These are phyloP conservation scores for Anacardium occidentale DNA, from an alignment of 345 rosid genomes.

Conservation along the genomic window DNA sequence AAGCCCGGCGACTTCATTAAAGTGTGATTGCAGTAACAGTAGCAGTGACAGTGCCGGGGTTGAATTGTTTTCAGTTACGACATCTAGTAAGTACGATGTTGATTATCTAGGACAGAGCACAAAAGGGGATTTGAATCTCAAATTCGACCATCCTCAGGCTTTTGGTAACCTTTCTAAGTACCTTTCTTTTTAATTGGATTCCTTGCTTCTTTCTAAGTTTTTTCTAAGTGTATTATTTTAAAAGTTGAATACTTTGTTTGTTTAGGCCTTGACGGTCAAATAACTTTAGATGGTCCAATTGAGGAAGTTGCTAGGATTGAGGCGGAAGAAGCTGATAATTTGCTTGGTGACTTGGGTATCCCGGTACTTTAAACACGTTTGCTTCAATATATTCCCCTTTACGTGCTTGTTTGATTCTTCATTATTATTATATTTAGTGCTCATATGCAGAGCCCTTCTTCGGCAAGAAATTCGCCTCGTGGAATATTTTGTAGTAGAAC, in stretches of 20 bases:
- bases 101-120: constrained; percentile 96
- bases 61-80: constrained; percentile 67
- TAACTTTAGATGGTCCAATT: constrained; percentile 76
- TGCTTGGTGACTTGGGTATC: constrained; percentile 74
- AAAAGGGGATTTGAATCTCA: constrained; percentile 89
- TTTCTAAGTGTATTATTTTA: too few species aligned
- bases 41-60: constrained; percentile 32
- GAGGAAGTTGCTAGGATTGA: constrained; percentile 81
- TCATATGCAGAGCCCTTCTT: constrained; percentile 68
- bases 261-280: constrained; percentile 59
- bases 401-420: constrained; percentile 4
- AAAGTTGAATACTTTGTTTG: too few species aligned
- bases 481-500: constrained; percentile 97
- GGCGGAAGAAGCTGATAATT: constrained; percentile 67
- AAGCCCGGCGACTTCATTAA: constrained; percentile 11
- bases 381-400: constrained; percentile 18
- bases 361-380: constrained; percentile 34
- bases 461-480: constrained; percentile 75
- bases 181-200: neutral
- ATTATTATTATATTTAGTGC: constrained; percentile 19
- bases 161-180: constrained; percentile 34
- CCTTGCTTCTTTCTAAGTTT: too few species aligned
- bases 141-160: constrained; percentile 55
- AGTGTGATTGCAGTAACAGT: constrained; percentile 30
- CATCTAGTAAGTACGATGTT: constrained; percentile 59